phyloP scores from a whole-genome alignment of 1,284 basidiomycete species.

The Chondrostereum purpureum region DNA sequence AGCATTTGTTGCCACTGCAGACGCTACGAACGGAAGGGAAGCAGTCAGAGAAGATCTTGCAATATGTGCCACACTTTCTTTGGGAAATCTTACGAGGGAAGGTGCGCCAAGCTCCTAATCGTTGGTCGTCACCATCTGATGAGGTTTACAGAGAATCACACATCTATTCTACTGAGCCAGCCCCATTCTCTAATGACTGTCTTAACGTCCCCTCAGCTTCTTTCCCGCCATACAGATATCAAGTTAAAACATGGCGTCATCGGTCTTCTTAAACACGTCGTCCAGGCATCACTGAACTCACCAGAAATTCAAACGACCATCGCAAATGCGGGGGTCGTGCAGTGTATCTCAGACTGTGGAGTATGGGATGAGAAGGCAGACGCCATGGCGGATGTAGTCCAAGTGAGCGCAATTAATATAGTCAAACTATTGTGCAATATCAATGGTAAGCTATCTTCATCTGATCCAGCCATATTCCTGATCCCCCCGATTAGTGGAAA shows the following conservation, averaged over 20 bases:
- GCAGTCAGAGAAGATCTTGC: slow-evolving; percentile 64
- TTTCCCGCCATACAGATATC: slow-evolving; percentile 53
- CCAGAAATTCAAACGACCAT: slow-evolving; percentile 53
- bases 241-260: slow-evolving; percentile 83
- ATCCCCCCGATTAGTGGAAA: slow-evolving; percentile 44
- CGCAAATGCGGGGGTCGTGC: slow-evolving; percentile 58
- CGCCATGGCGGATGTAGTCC: slow-evolving; percentile 75
- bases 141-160: slow-evolving; percentile 49
- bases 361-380: slow-evolving; percentile 71
- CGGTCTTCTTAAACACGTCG: slow-evolving; percentile 79
- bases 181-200: slow-evolving; percentile 46
- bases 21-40: slow-evolving; percentile 19
- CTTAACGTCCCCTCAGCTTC: slow-evolving; percentile 44
- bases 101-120: slow-evolving; percentile 38
- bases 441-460: slow-evolving; percentile 45
- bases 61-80: slow-evolving; percentile 74
- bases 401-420: slow-evolving; percentile 82
- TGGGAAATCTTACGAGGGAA: slow-evolving; percentile 77
- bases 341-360: slow-evolving; percentile 55
- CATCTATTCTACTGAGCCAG: slow-evolving; percentile 50
- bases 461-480: too few species aligned
- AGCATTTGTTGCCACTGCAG: slow-evolving; percentile 35
- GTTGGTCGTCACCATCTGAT: slow-evolving; percentile 3
- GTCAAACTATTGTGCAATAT: slow-evolving; percentile 83
- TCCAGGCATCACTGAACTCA: slow-evolving; percentile 65